Conservation (phyloP, 208 protist species). For the Leishmania tarentolae region DNA sequence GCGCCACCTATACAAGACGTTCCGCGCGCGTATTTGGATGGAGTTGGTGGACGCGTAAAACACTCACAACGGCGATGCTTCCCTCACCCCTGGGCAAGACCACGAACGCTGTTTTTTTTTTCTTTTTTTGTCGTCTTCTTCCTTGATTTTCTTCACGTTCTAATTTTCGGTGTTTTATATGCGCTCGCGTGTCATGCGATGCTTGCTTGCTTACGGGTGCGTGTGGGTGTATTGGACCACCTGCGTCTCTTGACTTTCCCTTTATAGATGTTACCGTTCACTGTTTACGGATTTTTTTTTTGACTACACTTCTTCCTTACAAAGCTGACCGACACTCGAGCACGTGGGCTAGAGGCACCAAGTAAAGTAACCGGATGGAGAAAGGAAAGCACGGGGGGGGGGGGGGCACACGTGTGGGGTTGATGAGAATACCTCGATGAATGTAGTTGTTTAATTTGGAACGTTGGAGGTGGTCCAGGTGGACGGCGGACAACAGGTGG, state of each 20-base stretch:
- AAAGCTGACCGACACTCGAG: background rate
- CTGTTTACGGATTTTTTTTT: background rate
- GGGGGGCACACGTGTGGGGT: background rate
- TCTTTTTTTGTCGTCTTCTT: background rate
- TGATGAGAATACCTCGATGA: too few species aligned
- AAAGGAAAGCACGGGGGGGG: background rate
- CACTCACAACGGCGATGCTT: background rate
- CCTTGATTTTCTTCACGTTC: background rate
- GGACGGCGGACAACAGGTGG: too few species aligned
- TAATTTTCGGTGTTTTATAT: background rate
- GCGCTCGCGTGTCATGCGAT: background rate
- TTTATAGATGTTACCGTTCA: background rate
- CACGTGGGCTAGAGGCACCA: background rate
- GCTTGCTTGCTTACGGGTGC: background rate
- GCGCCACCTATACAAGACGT: conserved; percentile 88
- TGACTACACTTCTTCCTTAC: conserved; percentile 1
- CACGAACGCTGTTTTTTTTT: background rate
- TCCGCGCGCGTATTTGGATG: conserved; percentile 92
- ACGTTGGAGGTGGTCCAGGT: background rate
- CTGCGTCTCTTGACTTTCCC: background rate
- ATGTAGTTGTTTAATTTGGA: too few species aligned
- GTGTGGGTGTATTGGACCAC: background rate
- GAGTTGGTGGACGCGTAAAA: conserved; percentile 64
- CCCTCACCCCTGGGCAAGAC: background rate
- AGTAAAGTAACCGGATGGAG: background rate